Conservation (phyloP, 305 asterid species). For the Fraxinus sp. region DNA sequence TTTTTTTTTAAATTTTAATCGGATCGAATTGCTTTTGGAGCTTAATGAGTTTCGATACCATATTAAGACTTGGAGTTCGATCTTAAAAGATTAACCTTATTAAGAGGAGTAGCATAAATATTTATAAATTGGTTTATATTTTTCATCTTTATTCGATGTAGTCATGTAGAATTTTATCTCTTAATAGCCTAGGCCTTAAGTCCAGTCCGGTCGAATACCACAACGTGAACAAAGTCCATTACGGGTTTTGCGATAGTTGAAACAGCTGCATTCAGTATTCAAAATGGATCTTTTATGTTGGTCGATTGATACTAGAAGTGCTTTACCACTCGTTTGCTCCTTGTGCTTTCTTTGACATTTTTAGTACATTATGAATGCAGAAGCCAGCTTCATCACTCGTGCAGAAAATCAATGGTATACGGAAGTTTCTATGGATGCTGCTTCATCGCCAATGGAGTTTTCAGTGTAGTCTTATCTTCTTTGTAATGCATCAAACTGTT, state of each 20-base stretch:
- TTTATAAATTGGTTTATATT: too few relatives aligned
- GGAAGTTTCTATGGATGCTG: conserved; percentile 38
- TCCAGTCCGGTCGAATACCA: neutral
- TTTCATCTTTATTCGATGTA: too few relatives aligned
- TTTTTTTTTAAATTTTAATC: neutral
- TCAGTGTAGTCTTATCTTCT: conserved; percentile 9
- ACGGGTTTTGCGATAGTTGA: neutral
- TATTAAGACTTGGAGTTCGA: neutral
- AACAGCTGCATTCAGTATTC: neutral
- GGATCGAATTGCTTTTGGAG: neutral
- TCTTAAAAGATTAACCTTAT: too few relatives aligned
- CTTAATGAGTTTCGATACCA: neutral
- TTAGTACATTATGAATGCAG: conserved; percentile 43
- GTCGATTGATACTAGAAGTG: neutral
- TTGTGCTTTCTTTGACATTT: conserved; percentile 1
- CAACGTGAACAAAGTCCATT: neutral
- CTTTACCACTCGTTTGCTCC: neutral
- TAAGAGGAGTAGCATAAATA: neutral
- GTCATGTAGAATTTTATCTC: too few relatives aligned
- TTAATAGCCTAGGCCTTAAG: neutral
- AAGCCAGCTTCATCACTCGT: conserved; percentile 78
- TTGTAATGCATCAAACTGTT: neutral
- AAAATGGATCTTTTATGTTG: neutral
- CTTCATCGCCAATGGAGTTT: conserved; percentile 25
- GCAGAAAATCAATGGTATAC: conserved; percentile 59